These are phyloP conservation scores for Nothophaeocryptopus gaeumannii DNA, from an alignment of 2,329 filamentous ascomycete genomes.

Conservation along the genomic window DNA sequence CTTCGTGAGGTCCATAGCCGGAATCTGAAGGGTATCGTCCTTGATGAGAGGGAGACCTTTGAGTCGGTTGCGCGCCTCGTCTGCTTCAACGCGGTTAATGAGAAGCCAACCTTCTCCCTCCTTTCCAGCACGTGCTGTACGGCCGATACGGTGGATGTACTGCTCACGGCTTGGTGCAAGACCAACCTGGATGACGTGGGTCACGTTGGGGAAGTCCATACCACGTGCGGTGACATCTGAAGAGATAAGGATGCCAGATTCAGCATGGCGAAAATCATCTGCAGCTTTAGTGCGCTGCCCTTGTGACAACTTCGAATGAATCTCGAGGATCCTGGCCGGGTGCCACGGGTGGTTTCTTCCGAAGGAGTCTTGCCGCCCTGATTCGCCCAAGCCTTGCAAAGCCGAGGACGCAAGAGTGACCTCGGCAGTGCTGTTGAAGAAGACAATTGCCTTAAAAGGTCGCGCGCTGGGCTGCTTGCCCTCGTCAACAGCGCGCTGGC, in stretches of 20 bases:
- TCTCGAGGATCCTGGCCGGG: constrained; percentile 52
- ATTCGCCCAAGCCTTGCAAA: constrained; percentile 45
- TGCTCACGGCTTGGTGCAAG: constrained; percentile 45
- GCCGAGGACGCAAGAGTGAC: constrained; percentile 64
- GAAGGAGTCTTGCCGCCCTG: neutral
- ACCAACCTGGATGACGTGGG: constrained; percentile 53
- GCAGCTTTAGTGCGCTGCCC: constrained; percentile 65
- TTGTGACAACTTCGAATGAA: constrained; percentile 79
- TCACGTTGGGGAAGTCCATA: constrained; percentile 55
- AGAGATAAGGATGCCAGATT: constrained; percentile 51
- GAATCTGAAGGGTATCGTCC: constrained; percentile 51
- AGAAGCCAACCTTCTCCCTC: constrained; percentile 70
- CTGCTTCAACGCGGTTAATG: constrained; percentile 55
- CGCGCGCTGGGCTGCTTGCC: constrained; percentile 39
- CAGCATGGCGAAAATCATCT: constrained; percentile 65
- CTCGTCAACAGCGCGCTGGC: constrained; percentile 43
- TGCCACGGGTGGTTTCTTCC: constrained; percentile 27
- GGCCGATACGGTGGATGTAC: constrained; percentile 53
- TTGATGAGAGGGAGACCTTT: constrained; percentile 59
- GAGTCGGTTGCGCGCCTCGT: constrained; percentile 52
- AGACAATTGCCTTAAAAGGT: constrained; percentile 95
- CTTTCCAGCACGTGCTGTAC: constrained; percentile 65
- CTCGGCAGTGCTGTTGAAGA: constrained; percentile 75
- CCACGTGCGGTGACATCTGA: constrained; percentile 53
- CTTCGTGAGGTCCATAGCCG: constrained; percentile 47